A percentile compares a stretch with the other conserved stretches of the same genome.
Conservation (phyloP, 1,284 basidiomycete species). For the Phellinidium pouzarii region DNA sequence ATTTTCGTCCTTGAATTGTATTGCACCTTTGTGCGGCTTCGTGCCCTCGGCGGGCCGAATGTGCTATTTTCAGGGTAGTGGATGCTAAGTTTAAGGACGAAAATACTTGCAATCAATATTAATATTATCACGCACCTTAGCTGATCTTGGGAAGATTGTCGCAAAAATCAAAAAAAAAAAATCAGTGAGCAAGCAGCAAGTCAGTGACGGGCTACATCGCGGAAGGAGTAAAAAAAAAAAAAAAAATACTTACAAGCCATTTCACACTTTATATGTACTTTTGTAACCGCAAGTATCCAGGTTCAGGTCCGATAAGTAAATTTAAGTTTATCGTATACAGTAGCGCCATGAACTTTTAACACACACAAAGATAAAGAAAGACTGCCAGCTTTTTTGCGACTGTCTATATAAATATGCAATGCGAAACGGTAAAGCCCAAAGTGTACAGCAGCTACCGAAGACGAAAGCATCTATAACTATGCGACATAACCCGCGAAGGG, state of each 20-base stretch:
- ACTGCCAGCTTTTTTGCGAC: background rate
- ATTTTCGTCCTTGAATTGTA: background rate
- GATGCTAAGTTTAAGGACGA: background rate
- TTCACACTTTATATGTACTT: too few species aligned
- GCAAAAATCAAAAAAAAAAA: too few species aligned
- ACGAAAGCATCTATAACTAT: background rate
- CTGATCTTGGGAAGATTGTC: too few species aligned
- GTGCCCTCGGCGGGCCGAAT: background rate
- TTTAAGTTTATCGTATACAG: too few species aligned
- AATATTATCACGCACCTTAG: too few species aligned
- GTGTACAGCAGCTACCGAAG: background rate
- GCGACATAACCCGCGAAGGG: background rate
- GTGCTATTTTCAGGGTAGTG: background rate
- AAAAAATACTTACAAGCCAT: too few species aligned
- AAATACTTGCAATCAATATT: background rate
- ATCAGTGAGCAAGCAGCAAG: too few species aligned
- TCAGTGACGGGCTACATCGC: too few species aligned
- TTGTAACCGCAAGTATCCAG: too few species aligned
- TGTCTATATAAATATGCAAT: background rate
- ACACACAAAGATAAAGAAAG: background rate
- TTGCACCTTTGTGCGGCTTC: background rate
- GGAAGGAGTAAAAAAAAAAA: too few species aligned
- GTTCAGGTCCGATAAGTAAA: too few species aligned
- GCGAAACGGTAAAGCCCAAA: background rate
- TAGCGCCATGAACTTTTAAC: too few species aligned